These are phyloP conservation scores for Fonticula alba DNA, from an alignment of 78 protist genomes.

Conservation along the genomic window DNA sequence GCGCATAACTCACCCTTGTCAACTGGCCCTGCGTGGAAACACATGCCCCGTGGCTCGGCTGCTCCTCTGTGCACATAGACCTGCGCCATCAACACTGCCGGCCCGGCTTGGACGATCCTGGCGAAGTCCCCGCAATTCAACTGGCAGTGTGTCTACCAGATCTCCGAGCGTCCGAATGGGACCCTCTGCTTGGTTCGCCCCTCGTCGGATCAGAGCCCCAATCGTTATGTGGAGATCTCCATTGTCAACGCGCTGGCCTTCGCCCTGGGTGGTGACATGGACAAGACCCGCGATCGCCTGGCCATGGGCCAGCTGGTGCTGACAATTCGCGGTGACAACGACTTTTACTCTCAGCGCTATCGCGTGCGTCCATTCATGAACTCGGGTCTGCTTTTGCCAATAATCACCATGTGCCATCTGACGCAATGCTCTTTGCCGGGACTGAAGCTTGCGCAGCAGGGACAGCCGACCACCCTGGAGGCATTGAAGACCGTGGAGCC, in stretches of 20 bases:
- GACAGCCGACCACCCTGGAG: conserved; percentile 14
- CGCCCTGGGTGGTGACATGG: neutral
- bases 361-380: conserved; percentile 9
- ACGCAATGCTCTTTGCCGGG: conserved; percentile 1
- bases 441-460: neutral
- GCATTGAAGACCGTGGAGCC: conserved; percentile 26
- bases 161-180: no score
- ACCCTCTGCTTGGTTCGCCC: no score
- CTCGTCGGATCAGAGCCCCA: neutral
- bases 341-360: conserved; percentile 54
- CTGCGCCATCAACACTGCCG: neutral
- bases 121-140: neutral
- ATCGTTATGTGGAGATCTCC: neutral
- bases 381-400: neutral
- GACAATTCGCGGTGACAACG: conserved; percentile 39
- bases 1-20: no score
- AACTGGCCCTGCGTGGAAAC: no score
- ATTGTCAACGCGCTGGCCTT: neutral
- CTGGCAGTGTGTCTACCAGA: neutral
- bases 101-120: neutral
- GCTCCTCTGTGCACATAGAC: no score
- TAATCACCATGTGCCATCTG: neutral
- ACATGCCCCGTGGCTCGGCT: no score
- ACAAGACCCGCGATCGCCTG: neutral
- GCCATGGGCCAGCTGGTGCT: neutral